phyloP scores from a whole-genome alignment of 1,284 basidiomycete species.

The Meira miltonrushii region DNA sequence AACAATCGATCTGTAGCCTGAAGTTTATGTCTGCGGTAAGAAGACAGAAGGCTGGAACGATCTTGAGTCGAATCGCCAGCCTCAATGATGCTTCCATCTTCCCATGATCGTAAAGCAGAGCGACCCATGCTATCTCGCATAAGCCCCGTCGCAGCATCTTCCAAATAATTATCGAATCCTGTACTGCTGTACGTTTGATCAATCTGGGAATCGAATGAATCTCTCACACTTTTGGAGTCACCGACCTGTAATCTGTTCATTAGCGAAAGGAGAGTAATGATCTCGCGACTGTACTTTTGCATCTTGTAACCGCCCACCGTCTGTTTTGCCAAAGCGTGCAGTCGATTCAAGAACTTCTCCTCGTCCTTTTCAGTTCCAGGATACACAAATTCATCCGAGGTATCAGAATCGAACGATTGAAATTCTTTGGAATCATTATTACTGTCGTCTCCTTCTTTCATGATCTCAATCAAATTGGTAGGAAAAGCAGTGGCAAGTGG shows the following conservation, averaged over 20 bases:
- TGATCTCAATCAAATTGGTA: constrained; percentile 6
- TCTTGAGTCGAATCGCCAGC: background rate
- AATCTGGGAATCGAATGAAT: background rate
- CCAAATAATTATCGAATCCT: constrained; percentile 76
- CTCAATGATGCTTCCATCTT: background rate
- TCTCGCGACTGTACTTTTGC: constrained; percentile 18
- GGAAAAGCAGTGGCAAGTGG: constrained; percentile 21
- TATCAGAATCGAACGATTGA: background rate
- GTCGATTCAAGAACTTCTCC: constrained; percentile 2
- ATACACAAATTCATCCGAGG: constrained; percentile 11
- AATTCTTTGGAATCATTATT: background rate
- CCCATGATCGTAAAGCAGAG: constrained; percentile 14
- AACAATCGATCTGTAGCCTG: constrained; percentile 73
- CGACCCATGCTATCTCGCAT: constrained; percentile 29
- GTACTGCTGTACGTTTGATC: constrained; percentile 62
- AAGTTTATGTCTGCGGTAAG: constrained; percentile 59
- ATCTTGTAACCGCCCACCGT: background rate
- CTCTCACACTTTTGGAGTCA: background rate
- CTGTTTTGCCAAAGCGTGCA: background rate
- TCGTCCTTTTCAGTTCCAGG: constrained; percentile 3
- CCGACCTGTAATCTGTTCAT: constrained; percentile 15
- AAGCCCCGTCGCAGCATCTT: constrained; percentile 65
- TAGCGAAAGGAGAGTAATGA: constrained; percentile 24
- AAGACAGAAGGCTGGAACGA: too few relatives aligned
- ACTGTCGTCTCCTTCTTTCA: constrained; percentile 4